Percentiles rank a stretch among this genome's conserved stretches.
Conservation (phyloP, 1,284 basidiomycete species). For the Apiotrichum brassicae region DNA sequence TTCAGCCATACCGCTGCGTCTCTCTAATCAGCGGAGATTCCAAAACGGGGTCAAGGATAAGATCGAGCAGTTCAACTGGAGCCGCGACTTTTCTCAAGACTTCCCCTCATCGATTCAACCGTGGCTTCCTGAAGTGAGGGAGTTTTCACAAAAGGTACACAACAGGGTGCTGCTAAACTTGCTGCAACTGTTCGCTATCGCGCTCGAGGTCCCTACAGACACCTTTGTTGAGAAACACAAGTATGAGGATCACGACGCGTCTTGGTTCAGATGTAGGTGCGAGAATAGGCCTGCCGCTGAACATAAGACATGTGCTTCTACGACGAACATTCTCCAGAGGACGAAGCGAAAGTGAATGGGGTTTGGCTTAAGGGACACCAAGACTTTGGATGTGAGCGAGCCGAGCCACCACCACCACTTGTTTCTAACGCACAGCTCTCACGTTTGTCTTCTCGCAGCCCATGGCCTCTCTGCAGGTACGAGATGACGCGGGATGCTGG, state of each 20-base stretch:
- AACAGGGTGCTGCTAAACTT: conserved; percentile 18
- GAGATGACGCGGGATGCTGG: conserved; percentile 20
- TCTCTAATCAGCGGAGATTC: conserved; percentile 13
- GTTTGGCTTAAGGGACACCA: conserved; percentile 28
- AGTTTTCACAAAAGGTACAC: conserved; percentile 18
- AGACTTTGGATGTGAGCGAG: conserved; percentile 16
- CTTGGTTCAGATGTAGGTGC: conserved; percentile 21
- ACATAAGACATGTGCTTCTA: conserved; percentile 23
- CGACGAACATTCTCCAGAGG: conserved; percentile 21
- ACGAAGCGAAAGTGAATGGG: conserved; percentile 18
- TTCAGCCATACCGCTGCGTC: background rate
- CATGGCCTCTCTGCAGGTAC: conserved; percentile 22
- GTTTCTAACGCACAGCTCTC: conserved; percentile 1
- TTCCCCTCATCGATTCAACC: conserved; percentile 17
- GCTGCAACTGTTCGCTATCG: conserved; percentile 19
- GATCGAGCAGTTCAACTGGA: conserved; percentile 29
- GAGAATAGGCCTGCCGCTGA: background rate
- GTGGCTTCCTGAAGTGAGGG: conserved; percentile 16
- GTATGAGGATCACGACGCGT: conserved; percentile 20
- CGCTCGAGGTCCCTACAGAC: conserved; percentile 19
- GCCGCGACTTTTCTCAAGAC: conserved; percentile 21
- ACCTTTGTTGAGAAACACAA: conserved; percentile 23
- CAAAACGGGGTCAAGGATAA: conserved; percentile 25
- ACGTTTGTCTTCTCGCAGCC: conserved; percentile 20
- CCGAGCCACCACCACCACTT: background rate